A percentile compares a stretch with the other conserved stretches of the same genome.
These are phyloP conservation scores for Smittium culicis DNA, from an alignment of 371 early-diverging fungal species.

Conservation along the genomic window DNA sequence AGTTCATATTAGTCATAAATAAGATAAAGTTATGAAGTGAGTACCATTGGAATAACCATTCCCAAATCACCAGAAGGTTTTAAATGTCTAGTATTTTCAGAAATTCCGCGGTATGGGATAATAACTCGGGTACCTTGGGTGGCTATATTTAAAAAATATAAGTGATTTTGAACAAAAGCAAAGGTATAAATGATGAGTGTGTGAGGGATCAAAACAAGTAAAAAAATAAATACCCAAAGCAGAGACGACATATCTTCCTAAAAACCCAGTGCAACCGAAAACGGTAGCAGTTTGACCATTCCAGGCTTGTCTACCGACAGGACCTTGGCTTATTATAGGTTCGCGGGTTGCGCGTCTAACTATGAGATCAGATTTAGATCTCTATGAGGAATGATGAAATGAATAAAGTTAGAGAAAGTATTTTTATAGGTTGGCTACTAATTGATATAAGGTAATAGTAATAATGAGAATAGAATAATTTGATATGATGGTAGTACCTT, in stretches of 20 bases:
- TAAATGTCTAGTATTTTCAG: slow-evolving; percentile 67
- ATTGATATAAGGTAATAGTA: no score
- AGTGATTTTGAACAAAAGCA: not conserved
- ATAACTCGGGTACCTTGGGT: slow-evolving; percentile 79
- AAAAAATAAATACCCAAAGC: slow-evolving; percentile 48
- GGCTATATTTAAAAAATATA: slow-evolving; percentile 18
- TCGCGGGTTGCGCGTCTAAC: slow-evolving; percentile 54
- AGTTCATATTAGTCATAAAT: no score
- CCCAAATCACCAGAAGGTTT: slow-evolving; percentile 90
- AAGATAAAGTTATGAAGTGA: not conserved
- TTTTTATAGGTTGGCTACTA: no score
- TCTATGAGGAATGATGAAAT: not conserved
- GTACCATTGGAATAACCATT: slow-evolving; percentile 62
- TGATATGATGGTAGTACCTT: no score
- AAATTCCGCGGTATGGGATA: slow-evolving; percentile 78
- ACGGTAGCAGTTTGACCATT: slow-evolving; percentile 83
- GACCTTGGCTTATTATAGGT: slow-evolving; percentile 47
- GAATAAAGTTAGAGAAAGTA: no score
- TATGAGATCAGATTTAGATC: slow-evolving; percentile 42
- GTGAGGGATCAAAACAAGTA: not conserved
- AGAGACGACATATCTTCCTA: slow-evolving; percentile 86
- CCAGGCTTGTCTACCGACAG: slow-evolving; percentile 52
- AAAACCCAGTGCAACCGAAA: slow-evolving; percentile 90
- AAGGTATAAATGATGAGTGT: not conserved
- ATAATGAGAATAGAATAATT: no score